A percentile compares a stretch with the other conserved stretches of the same genome.
Conservation (phyloP, 1,139 yeast species). For the Pichia sp. region DNA sequence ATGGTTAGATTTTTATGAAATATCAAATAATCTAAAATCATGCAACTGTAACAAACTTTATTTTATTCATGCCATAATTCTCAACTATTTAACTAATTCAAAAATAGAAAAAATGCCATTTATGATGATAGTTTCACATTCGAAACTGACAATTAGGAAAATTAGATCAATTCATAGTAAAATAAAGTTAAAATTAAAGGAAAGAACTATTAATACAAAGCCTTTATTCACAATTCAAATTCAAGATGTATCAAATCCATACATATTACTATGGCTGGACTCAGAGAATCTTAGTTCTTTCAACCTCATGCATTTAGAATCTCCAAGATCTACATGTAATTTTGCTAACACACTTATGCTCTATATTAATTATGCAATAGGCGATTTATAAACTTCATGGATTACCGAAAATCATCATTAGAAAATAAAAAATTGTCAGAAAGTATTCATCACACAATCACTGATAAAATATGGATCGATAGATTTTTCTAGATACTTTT, state of each 20-base stretch:
- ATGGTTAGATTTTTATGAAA: slow-evolving; percentile 7
- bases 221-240: slow-evolving; percentile 15
- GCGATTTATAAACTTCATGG: too few relatives aligned
- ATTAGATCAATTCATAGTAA: background rate
- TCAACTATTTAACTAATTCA: slow-evolving; percentile 1
- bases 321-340: background rate
- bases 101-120: slow-evolving; percentile 3
- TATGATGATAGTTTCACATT: slow-evolving; percentile 1
- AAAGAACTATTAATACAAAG: background rate
- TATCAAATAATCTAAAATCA: background rate
- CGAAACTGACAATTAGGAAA: background rate
- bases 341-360: slow-evolving; percentile 13
- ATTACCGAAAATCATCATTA: too few relatives aligned
- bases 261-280: slow-evolving; percentile 18
- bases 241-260: slow-evolving; percentile 11
- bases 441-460: too few relatives aligned
- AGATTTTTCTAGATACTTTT: too few relatives aligned
- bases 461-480: too few relatives aligned
- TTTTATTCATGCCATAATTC: slow-evolving; percentile 1
- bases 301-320: slow-evolving; percentile 5
- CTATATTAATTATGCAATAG: slow-evolving; percentile 10
- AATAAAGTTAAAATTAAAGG: background rate
- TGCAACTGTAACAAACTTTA: background rate
- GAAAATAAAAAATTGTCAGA: too few relatives aligned
- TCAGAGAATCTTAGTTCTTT: slow-evolving; percentile 16